Conservation (phyloP, 2,329 filamentous ascomycete species). For the Colletotrichum somersetense region DNA sequence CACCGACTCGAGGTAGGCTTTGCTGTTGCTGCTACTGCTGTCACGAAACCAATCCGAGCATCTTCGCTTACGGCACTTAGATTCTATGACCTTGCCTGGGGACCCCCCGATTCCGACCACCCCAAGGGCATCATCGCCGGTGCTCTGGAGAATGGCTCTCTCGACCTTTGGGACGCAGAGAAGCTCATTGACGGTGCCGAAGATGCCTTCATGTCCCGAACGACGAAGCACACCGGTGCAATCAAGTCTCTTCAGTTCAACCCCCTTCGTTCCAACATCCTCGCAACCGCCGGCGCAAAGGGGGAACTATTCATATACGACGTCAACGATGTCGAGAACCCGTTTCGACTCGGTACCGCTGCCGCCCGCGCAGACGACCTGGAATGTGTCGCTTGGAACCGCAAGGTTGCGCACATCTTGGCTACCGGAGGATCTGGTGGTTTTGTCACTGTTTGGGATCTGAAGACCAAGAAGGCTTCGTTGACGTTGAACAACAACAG, state of each 20-base stretch:
- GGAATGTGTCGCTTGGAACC: constrained; percentile 98
- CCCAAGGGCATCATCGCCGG: constrained; percentile 93
- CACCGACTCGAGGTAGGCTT: constrained; percentile 85
- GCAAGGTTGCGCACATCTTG: constrained; percentile 95
- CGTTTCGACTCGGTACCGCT: constrained; percentile 88
- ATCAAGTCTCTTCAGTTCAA: constrained; percentile 99
- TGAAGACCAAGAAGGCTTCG: constrained; percentile 98
- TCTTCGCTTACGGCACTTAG: constrained; percentile 59
- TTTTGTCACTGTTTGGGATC: constrained; percentile 98
- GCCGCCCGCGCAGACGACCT: constrained; percentile 94
- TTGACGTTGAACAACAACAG: constrained; percentile 95
- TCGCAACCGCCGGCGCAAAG: constrained; percentile 93
- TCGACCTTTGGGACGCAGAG: constrained; percentile 93
- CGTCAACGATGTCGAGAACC: constrained; percentile 87
- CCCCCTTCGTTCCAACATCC: constrained; percentile 87
- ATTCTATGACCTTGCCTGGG: constrained; percentile 98
- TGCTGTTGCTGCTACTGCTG: constrained; percentile 5
- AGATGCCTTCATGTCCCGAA: constrained; percentile 87
- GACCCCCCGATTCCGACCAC: constrained; percentile 81
- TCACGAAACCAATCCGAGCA: constrained; percentile 7
- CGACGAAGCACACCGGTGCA: constrained; percentile 89
- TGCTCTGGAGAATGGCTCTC: constrained; percentile 91
- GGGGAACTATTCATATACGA: constrained; percentile 98
- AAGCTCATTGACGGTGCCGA: constrained; percentile 69
- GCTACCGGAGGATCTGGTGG: constrained; percentile 93